These are phyloP conservation scores for Termitomyces sp. DNA, from an alignment of 768 basidiomycete species.

Conservation along the genomic window DNA sequence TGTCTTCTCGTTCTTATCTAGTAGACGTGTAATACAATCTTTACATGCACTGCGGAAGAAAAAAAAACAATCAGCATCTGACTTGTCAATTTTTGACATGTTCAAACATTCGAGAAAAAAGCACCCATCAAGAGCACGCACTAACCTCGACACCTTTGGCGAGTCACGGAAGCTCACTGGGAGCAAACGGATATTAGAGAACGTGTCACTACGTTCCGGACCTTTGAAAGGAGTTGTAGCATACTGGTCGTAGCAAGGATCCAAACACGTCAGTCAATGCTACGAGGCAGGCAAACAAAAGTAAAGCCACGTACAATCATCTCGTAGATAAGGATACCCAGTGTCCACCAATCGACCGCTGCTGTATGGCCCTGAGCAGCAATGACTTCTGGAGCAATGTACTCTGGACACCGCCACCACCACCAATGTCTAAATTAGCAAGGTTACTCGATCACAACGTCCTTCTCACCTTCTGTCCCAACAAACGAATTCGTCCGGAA, in stretches of 20 bases:
- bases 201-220: constrained; percentile 89
- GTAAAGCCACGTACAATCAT: constrained; percentile 80
- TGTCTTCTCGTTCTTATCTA: constrained; percentile 89
- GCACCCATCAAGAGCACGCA: constrained; percentile 23
- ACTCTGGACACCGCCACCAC: constrained; percentile 58
- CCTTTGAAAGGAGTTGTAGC: constrained; percentile 99
- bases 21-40: constrained; percentile 78
- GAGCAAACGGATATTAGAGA: constrained; percentile 88
- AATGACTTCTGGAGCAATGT: constrained; percentile 99
- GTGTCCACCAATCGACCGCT: constrained; percentile 99
- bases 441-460: constrained; percentile 16
- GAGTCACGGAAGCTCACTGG: constrained; percentile 85
- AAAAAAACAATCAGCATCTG: constrained; percentile 15
- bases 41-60: constrained; percentile 66
- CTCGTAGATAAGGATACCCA: constrained; percentile 97
- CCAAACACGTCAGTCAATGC: constrained; percentile 33
- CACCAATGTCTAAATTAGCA: constrained; percentile 22
- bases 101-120: constrained; percentile 20
- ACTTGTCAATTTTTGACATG: constrained; percentile 13
- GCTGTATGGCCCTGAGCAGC: constrained; percentile 95
- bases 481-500: constrained; percentile 99
- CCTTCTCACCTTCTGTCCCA: constrained; percentile 84
- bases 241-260: constrained; percentile 52
- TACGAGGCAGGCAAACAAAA: constrained; percentile 25
- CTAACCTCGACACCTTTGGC: constrained; percentile 75